These are phyloP conservation scores for Penicillium sp. DNA, from an alignment of 2,329 filamentous ascomycete species.

Conservation along the genomic window DNA sequence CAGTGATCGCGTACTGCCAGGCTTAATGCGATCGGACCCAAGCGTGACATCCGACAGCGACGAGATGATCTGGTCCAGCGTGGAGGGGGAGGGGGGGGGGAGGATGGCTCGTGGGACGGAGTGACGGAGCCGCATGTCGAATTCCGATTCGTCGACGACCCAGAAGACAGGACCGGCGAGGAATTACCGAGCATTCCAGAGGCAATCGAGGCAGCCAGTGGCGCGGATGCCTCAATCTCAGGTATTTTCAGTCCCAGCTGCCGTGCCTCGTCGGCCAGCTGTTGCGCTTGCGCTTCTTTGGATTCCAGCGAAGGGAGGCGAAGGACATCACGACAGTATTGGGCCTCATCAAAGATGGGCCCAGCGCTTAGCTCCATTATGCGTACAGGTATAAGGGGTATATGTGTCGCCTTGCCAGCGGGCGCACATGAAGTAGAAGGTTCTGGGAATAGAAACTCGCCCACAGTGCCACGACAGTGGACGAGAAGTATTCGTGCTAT, in stretches of 20 bases:
- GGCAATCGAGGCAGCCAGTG: constrained; percentile 38
- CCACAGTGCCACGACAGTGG: constrained; percentile 32
- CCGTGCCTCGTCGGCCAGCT: constrained; percentile 39
- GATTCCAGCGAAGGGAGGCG: constrained; percentile 33
- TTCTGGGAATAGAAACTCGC: constrained; percentile 27
- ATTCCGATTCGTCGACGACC: constrained; percentile 35
- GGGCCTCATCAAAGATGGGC: constrained; percentile 35
- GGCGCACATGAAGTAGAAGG: constrained; percentile 22
- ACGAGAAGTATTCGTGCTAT: constrained; percentile 30
- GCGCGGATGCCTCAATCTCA: constrained; percentile 33
- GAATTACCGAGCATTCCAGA: constrained; percentile 38
- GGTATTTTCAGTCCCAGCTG: constrained; percentile 39
- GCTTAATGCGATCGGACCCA: constrained; percentile 29
- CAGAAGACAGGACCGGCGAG: constrained; percentile 33
- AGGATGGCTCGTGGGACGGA: constrained; percentile 22
- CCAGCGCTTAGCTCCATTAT: constrained; percentile 24
- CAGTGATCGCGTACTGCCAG: constrained; percentile 39
- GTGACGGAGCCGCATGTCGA: constrained; percentile 29
- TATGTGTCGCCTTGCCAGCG: constrained; percentile 22
- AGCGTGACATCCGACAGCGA: constrained; percentile 36
- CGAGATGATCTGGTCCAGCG: constrained; percentile 31
- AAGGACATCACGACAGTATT: constrained; percentile 42
- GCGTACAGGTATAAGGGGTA: constrained; percentile 17
- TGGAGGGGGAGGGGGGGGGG: constrained; percentile 13
- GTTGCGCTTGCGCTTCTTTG: constrained; percentile 40